Percentiles rank a stretch among this genome's conserved stretches.
Evolutionary conservation across 768 basidiomycete species (phyloP).

Genomic region (Kwoniella sp.): DNA sequence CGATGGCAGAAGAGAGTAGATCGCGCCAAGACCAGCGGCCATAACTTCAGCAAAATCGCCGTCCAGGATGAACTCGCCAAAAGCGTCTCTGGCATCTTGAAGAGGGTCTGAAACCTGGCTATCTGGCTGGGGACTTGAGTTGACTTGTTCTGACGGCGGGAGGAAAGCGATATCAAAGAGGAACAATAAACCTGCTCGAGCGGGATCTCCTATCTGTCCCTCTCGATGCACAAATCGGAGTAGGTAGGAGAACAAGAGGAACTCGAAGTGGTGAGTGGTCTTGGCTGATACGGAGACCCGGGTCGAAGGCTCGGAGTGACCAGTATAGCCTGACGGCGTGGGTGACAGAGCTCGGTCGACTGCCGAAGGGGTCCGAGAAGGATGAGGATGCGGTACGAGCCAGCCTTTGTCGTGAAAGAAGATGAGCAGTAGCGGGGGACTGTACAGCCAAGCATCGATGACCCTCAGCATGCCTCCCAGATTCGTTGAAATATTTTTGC

Average conservation of each 20-base stretch:
- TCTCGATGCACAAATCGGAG: conserved; percentile 93
- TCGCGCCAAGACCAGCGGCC: conserved; percentile 86
- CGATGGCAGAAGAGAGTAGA: conserved; percentile 85
- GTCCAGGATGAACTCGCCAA: conserved; percentile 90
- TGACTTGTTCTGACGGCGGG: conserved; percentile 26
- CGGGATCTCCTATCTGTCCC: conserved; percentile 88
- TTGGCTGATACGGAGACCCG: conserved; percentile 34
- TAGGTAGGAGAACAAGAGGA: conserved; percentile 91
- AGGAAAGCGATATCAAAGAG: conserved; percentile 85
- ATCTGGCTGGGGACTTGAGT: conserved; percentile 24
- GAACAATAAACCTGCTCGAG: conserved; percentile 86
- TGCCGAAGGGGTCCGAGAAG: conserved; percentile 8
- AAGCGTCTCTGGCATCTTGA: conserved; percentile 77
- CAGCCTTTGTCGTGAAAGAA: conserved; percentile 95
- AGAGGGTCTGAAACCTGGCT: conserved; percentile 64
- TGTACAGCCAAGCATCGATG: not conserved
- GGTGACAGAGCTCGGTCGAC: conserved; percentile 60
- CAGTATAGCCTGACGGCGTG: conserved; percentile 64
- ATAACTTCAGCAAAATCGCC: conserved; percentile 99
- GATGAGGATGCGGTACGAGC: conserved; percentile 25
- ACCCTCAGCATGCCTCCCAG: conserved; percentile 58
- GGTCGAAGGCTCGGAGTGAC: conserved; percentile 60
- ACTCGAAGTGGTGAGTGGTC: conserved; percentile 75
- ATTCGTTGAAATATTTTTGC: too few species aligned
- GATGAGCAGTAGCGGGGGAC: conserved; percentile 74